These are phyloP conservation scores for Solanum chilense DNA, from an alignment of 257 asterid species.

Conservation along the genomic window DNA sequence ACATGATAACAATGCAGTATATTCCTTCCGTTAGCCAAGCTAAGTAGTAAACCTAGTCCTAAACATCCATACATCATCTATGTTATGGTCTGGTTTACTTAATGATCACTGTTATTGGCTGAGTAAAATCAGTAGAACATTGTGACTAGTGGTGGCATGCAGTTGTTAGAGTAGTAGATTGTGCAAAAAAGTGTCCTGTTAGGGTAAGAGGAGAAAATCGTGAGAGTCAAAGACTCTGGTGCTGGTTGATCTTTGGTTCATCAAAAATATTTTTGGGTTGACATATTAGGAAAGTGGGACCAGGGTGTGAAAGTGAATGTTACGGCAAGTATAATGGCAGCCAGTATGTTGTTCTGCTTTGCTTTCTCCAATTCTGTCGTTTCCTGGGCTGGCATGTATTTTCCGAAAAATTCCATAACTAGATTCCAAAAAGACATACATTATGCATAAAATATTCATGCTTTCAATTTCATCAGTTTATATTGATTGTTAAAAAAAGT, in stretches of 20 bases:
- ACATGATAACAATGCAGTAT: background rate
- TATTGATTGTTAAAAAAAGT: background rate
- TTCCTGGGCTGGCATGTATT: background rate
- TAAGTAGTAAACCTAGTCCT: background rate
- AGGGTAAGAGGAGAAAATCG: background rate
- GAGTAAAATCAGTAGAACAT: background rate
- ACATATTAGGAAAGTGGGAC: background rate
- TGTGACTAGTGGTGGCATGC: background rate
- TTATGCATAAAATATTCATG: background rate
- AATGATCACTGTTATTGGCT: background rate
- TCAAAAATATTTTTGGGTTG: background rate
- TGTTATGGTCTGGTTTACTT: background rate
- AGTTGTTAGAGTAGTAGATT: background rate
- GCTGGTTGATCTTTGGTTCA: background rate
- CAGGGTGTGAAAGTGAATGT: background rate
- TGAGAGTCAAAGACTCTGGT: background rate
- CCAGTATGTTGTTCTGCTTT: background rate
- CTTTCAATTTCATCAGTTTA: background rate
- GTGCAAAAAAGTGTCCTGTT: background rate
- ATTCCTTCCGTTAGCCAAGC: background rate
- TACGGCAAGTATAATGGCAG: background rate
- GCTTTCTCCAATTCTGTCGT: background rate
- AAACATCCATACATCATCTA: background rate
- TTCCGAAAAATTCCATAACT: background rate
- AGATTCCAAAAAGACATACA: background rate